A percentile compares a stretch with the other conserved stretches of the same genome.
Evolutionary conservation across 768 basidiomycete genomes (phyloP).

Genomic region (Kwoniella botswanensis): DNA sequence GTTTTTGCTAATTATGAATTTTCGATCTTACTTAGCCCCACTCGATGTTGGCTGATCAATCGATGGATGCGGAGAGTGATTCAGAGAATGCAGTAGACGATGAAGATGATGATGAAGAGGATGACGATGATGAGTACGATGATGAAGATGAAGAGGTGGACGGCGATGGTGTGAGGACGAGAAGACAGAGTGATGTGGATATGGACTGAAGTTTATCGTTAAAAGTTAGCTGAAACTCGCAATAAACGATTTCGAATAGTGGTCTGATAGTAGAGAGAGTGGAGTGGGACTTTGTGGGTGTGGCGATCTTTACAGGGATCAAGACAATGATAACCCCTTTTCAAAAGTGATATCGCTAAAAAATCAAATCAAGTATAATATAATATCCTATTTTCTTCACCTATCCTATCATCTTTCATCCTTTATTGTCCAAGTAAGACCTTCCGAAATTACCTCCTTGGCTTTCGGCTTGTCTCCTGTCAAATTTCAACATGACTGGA

Average conservation of each 20-base stretch:
- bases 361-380: slow-evolving; percentile 4
- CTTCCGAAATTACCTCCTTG: neutral
- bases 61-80: slow-evolving; percentile 55
- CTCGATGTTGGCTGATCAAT: slow-evolving; percentile 50
- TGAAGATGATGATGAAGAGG: slow-evolving; percentile 70
- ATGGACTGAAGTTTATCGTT: slow-evolving; percentile 40
- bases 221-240: neutral
- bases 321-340: neutral
- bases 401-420: neutral
- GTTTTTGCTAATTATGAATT: neutral
- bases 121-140: slow-evolving; percentile 70
- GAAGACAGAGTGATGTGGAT: slow-evolving; percentile 56
- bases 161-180: slow-evolving; percentile 46
- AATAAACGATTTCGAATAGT: neutral
- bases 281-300: neutral
- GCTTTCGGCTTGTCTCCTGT: neutral
- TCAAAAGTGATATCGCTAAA: neutral
- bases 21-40: slow-evolving; percentile 32
- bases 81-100: slow-evolving; percentile 60
- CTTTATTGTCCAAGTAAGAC: neutral
- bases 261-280: neutral
- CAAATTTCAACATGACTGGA: too few relatives aligned
- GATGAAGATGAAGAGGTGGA: slow-evolving; percentile 54
- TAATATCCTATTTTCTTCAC: neutral
- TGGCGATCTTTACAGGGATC: neutral